Conservation (phyloP, 306 rosid species). For the Heteromeles arbutifolia region DNA sequence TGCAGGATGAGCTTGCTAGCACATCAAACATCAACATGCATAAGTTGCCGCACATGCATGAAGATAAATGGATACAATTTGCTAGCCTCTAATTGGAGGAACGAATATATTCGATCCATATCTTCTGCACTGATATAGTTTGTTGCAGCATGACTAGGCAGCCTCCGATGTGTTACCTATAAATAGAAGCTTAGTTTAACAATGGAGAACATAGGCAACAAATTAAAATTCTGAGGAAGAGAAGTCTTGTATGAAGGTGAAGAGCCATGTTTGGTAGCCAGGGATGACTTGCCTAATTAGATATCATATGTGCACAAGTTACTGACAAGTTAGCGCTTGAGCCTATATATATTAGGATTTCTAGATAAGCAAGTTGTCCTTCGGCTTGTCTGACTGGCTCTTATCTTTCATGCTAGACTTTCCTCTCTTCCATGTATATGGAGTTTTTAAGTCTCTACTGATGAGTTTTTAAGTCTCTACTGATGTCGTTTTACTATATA, state of each 20-base stretch:
- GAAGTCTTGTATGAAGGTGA: conserved; percentile 56
- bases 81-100: not conserved
- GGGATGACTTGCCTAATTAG: conserved; percentile 61
- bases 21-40: not conserved
- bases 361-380: conserved; percentile 30
- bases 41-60: not conserved
- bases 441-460: not conserved
- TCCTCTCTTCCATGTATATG: conserved; percentile 31
- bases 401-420: conserved; percentile 57
- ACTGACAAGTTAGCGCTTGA: not conserved
- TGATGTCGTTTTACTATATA: not conserved
- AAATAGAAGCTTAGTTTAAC: conserved; percentile 17
- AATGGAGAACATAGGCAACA: not conserved
- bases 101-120: not conserved
- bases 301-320: not conserved
- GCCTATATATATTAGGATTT: not conserved
- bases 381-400: conserved; percentile 53
- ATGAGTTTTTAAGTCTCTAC: too few species aligned
- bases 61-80: not conserved
- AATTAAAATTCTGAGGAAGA: conserved; percentile 22
- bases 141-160: too few species aligned
- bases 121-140: not conserved
- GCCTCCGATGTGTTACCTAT: conserved; percentile 13
- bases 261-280: conserved; percentile 57
- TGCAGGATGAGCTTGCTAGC: not conserved